Percentiles rank a stretch among this genome's conserved stretches.
phyloP scores from a whole-genome alignment of 2,329 filamentous ascomycete species.

The Didymella glomerata region DNA sequence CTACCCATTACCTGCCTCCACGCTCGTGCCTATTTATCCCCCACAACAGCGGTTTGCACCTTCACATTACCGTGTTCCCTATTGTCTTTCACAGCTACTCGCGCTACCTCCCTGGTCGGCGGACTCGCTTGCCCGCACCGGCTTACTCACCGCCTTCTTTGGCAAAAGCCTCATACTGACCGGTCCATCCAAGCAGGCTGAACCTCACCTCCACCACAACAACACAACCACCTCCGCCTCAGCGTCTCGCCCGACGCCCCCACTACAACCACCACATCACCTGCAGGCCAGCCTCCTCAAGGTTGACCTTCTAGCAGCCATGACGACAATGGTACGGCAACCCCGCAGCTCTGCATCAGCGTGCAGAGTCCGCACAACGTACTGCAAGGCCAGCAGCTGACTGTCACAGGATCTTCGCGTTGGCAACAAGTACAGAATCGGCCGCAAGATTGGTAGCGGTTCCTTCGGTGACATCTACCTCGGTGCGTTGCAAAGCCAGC shows the following conservation, averaged over 20 bases:
- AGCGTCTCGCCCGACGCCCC: constrained; percentile 33
- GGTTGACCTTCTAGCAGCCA: constrained; percentile 52
- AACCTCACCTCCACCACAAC: constrained; percentile 36
- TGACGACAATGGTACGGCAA: constrained; percentile 69
- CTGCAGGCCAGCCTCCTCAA: constrained; percentile 46
- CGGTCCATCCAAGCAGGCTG: constrained; percentile 50
- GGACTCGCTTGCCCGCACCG: constrained; percentile 39
- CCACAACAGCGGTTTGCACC: constrained; percentile 20
- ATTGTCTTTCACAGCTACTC: constrained; percentile 24
- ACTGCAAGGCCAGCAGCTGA: constrained; percentile 35
- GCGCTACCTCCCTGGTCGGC: constrained; percentile 27
- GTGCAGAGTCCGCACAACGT: constrained; percentile 24
- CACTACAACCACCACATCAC: constrained; percentile 28
- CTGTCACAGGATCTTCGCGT: constrained; percentile 87
- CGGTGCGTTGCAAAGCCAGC: constrained; percentile 56
- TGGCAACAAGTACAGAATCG: constrained; percentile 99
- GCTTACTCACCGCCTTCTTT: constrained; percentile 55
- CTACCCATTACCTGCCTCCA: constrained; percentile 28
- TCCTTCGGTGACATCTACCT: constrained; percentile 99
- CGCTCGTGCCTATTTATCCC: constrained; percentile 29
- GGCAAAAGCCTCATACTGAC: constrained; percentile 54
- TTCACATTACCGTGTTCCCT: constrained; percentile 2
- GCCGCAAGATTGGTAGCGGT: constrained; percentile 97
- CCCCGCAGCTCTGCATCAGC: constrained; percentile 44
- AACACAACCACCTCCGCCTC: constrained; percentile 29